Conservation (phyloP, 1,139 yeast species). For the Debaryomyces udenii region DNA sequence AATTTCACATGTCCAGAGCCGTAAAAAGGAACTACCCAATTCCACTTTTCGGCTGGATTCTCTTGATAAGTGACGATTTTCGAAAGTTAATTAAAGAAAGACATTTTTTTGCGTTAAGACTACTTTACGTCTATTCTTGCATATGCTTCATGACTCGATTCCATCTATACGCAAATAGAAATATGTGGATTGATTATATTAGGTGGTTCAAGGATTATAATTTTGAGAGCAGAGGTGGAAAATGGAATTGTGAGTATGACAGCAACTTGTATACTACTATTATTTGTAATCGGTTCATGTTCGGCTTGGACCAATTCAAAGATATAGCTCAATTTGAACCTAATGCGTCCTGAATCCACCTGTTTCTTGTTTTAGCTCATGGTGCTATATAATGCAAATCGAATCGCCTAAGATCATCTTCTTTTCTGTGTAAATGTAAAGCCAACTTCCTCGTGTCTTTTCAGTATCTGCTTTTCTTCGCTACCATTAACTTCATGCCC, state of each 20-base stretch:
- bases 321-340: background rate
- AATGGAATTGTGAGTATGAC: conserved; percentile 23
- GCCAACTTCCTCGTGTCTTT: no score
- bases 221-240: conserved; percentile 16
- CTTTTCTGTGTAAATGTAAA: no score
- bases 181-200: conserved; percentile 33
- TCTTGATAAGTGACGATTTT: conserved; percentile 18
- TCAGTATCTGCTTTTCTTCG: no score
- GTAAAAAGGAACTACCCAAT: conserved; percentile 21
- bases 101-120: conserved; percentile 28
- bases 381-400: no score
- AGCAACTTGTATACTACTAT: conserved; percentile 17
- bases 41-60: conserved; percentile 32
- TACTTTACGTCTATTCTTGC: conserved; percentile 27
- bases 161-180: conserved; percentile 21
- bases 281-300: background rate
- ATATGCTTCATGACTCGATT: conserved; percentile 25
- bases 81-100: conserved; percentile 20
- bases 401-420: no score
- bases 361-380: no score
- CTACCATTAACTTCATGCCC: no score
- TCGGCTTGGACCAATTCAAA: background rate
- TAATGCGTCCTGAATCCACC: no score
- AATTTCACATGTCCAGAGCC: conserved; percentile 9
- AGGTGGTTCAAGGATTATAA: conserved; percentile 25